phyloP scores from a whole-genome alignment of 805 yeast genomes.

The Kluyveromyces siamensis region DNA sequence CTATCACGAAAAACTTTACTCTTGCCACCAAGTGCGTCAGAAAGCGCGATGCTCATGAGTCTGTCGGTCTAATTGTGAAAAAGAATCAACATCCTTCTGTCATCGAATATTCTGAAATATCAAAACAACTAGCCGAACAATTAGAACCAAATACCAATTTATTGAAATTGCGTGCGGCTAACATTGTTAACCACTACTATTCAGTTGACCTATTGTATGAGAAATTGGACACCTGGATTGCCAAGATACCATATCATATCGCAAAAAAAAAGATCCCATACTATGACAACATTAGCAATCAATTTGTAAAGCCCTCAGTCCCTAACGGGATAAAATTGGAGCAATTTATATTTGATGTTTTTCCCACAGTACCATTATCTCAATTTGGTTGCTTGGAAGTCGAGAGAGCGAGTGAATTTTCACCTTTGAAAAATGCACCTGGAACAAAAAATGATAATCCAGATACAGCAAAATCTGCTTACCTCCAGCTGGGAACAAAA shows the following conservation, averaged over 20 bases:
- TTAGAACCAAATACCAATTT: conserved; percentile 48
- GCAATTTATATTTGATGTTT: conserved; percentile 94
- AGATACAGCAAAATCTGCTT: conserved; percentile 62
- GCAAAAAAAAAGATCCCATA: conserved; percentile 82
- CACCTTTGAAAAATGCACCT: conserved; percentile 87
- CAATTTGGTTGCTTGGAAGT: conserved; percentile 92
- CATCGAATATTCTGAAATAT: conserved; percentile 89
- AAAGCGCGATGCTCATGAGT: conserved; percentile 77
- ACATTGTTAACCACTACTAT: conserved; percentile 94
- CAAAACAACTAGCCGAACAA: conserved; percentile 60
- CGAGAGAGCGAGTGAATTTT: conserved; percentile 72
- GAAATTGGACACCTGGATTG: conserved; percentile 61
- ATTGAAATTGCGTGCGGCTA: conserved; percentile 81
- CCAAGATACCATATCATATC: conserved; percentile 81
- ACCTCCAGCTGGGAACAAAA: conserved; percentile 54
- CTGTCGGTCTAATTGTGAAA: conserved; percentile 85
- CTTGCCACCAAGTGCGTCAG: conserved; percentile 93
- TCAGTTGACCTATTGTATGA: conserved; percentile 60
- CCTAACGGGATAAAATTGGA: conserved; percentile 93
- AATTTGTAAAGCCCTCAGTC: conserved; percentile 48
- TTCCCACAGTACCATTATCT: conserved; percentile 60
- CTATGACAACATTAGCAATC: conserved; percentile 40
- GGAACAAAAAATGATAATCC: conserved; percentile 82
- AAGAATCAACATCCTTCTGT: conserved; percentile 70
- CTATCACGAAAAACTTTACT: conserved; percentile 55